Base-by-base conservation (phyloP, 768 basidiomycete species). In the Psilocybe tampanensis region DNA sequence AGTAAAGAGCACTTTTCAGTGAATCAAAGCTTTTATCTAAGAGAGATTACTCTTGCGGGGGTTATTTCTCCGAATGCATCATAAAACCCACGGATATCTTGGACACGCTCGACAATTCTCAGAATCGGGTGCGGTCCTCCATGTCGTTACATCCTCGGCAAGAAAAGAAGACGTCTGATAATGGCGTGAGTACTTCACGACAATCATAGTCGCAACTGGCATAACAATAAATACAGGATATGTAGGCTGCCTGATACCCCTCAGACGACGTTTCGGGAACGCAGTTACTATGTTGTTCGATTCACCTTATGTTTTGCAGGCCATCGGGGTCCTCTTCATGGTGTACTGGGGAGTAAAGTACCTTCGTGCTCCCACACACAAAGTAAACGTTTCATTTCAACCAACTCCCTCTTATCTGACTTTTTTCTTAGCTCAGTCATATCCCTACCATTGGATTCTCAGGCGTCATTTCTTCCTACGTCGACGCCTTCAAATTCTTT, bases 401-500 rank as follows among this genome's bases (percentile, higher is more conserved):
- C 18, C 18, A 17, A 33, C 47, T 48, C 3, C 18, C 9, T 29
- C 19, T 12, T 32, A 12, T 17, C 15, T 11, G 24, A n/a, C 29
- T 4, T 44, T 24, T 8, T 42, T 44, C 24, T 17, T 44, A 65
- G 63, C 60, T 64, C 13, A 48, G 54, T 24, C 58, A 64, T 44
- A 60, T 64, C 11, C 60, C 60, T 19, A 64, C 64, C 8, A 36
- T 64, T 15, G 63, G 63, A 9, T 57, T 55, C 7, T 54, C 54
- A 43, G 52, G 52, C 1, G 49, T 54, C 13, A 41, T 64, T 21
- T 47, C 42, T 29, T 59, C 60, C 5, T 64, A 59, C 50, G 13
- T 57, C 8, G 56, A 58, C 19, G 60, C 58, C 2, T 22, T 59
- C 49, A 26, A 44, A 43, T 53, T 66, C 60, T 45, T 49, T 59